Evolutionary conservation across 345 rosid species (phyloP).

Genomic region (Abelmoschus esculentus): DNA sequence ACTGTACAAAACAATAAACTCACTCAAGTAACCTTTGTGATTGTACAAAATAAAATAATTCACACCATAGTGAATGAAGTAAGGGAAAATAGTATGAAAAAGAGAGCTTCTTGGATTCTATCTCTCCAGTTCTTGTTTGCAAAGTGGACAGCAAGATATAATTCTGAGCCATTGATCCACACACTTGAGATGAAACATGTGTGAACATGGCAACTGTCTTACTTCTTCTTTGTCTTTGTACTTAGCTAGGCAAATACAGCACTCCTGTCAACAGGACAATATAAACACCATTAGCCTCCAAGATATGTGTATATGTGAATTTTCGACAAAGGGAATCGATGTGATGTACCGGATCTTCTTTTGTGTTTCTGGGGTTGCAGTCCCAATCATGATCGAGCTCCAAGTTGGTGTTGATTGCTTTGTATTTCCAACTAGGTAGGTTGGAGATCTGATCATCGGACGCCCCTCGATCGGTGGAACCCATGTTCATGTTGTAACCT

Average conservation of each 20-base stretch:
- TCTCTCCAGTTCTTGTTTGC: constrained; percentile 76
- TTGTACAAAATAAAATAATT: constrained; percentile 14
- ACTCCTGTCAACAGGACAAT: constrained; percentile 43
- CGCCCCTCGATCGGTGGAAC: constrained; percentile 69
- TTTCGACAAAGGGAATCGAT: too few relatives aligned
- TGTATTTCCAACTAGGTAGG: constrained; percentile 77
- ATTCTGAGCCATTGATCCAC: constrained; percentile 98
- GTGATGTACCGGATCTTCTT: constrained; percentile 48
- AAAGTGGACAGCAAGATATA: constrained; percentile 92
- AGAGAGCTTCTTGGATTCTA: constrained; percentile 20
- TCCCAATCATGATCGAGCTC: constrained; percentile 22
- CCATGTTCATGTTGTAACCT: constrained; percentile 93
- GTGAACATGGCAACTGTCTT: constrained; percentile 81
- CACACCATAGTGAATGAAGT: constrained; percentile 9
- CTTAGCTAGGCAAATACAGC: constrained; percentile 84
- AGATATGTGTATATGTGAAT: neutral
- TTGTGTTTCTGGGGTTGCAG: constrained; percentile 1
- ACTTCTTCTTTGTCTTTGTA: constrained; percentile 89
- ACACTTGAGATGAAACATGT: constrained; percentile 78
- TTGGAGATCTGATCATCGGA: constrained; percentile 82
- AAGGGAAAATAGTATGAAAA: neutral
- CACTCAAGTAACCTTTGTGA: constrained; percentile 34
- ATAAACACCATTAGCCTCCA: neutral
- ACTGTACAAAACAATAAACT: constrained; percentile 27
- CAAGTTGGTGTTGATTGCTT: constrained; percentile 30